Evolutionary conservation across 2,329 filamentous ascomycete species (phyloP).

Genomic region (Calonectria montana): DNA sequence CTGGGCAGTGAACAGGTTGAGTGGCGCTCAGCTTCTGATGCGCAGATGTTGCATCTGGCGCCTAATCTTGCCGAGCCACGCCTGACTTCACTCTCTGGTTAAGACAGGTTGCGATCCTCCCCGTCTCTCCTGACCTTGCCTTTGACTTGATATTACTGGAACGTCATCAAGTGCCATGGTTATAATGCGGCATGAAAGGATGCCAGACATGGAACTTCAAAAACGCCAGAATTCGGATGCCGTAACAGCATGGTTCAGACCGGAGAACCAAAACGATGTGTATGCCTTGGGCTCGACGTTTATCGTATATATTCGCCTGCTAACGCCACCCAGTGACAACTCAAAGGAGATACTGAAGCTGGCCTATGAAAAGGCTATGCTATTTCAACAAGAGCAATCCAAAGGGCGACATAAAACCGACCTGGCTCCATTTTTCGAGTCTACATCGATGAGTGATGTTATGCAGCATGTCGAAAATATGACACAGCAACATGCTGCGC

Average conservation of each 20-base stretch:
- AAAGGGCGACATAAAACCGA: not conserved
- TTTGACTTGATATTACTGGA: too few relatives aligned
- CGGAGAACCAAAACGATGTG: not conserved
- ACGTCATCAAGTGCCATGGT: not conserved
- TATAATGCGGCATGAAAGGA: not conserved
- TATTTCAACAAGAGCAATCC: constrained; percentile 5
- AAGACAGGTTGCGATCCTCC: too few relatives aligned
- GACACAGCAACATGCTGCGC: not conserved
- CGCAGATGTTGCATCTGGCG: not conserved
- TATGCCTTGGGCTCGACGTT: not conserved
- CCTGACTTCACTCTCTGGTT: not conserved
- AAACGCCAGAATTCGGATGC: not conserved
- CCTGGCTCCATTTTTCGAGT: not conserved
- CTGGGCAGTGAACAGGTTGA: not conserved
- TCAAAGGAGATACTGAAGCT: constrained; percentile 8
- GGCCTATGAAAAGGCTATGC: constrained; percentile 16
- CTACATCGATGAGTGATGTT: constrained; percentile 15
- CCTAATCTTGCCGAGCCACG: not conserved
- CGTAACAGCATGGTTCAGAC: constrained; percentile 12
- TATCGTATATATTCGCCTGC: not conserved
- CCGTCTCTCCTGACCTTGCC: not conserved
- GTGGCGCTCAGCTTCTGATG: not conserved
- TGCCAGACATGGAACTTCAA: not conserved
- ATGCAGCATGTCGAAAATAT: not conserved
- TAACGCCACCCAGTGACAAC: not conserved